A percentile compares a stretch with the other conserved stretches of the same genome.
Conservation (phyloP, 441 rosid species). For the Breynia disticha region DNA sequence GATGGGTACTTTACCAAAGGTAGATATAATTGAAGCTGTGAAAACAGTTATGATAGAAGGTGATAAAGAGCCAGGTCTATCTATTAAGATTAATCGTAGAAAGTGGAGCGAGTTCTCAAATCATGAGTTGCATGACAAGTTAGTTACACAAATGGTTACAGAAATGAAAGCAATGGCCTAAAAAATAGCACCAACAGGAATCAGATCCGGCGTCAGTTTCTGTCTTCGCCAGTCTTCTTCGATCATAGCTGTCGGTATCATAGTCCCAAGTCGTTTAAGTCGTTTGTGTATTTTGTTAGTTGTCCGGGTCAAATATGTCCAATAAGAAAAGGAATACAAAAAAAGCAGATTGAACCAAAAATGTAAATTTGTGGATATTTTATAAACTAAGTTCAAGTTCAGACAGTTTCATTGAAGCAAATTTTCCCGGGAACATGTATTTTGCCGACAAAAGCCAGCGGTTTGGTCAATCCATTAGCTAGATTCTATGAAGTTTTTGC, state of each 20-base stretch:
- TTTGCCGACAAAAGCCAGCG: slow-evolving; percentile 7
- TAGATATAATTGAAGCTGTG: slow-evolving; percentile 18
- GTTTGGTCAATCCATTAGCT: slow-evolving; percentile 7
- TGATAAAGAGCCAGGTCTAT: slow-evolving; percentile 22
- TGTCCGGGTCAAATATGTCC: too few relatives aligned
- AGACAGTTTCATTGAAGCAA: background rate
- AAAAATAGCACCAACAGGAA: too few relatives aligned
- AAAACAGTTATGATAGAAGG: slow-evolving; percentile 19
- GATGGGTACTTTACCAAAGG: slow-evolving; percentile 26
- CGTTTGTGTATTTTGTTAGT: too few relatives aligned
- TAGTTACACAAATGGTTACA: slow-evolving; percentile 13
- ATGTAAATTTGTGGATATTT: background rate
- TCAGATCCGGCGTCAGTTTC: too few relatives aligned
- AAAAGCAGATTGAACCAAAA: background rate
- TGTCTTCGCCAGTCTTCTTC: too few relatives aligned
- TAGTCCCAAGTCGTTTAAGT: too few relatives aligned
- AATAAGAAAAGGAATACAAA: too few relatives aligned
- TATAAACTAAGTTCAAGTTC: background rate
- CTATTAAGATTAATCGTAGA: slow-evolving; percentile 17
- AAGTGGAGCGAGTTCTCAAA: slow-evolving; percentile 23
- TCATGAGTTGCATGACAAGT: slow-evolving; percentile 13
- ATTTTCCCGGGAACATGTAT: slow-evolving; percentile 8
- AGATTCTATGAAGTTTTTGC: slow-evolving; percentile 15
- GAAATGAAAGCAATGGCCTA: slow-evolving; percentile 12
- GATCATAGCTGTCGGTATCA: too few relatives aligned